Evolutionary conservation across 805 yeast genomes (phyloP).

Genomic region (Candida krabiensis): DNA sequence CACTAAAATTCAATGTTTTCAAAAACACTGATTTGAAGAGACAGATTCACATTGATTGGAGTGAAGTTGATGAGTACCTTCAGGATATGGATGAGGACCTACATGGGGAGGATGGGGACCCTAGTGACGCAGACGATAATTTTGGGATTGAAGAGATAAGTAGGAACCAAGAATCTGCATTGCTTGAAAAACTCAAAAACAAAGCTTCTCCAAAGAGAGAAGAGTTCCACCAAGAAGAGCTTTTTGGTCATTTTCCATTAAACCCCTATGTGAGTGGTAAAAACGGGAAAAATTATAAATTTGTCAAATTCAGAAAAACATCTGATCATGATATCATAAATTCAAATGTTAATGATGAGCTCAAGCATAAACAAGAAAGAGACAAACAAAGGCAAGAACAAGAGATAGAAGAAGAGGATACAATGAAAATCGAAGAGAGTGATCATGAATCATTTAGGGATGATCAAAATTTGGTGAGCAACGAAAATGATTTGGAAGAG

Average conservation of each 20-base stretch:
- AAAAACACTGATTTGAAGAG: conserved; percentile 71
- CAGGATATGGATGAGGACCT: conserved; percentile 25
- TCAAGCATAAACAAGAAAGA: conserved; percentile 18
- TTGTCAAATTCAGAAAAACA: conserved; percentile 33
- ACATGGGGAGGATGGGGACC: conserved; percentile 18
- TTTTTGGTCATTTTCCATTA: conserved; percentile 31
- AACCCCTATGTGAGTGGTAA: conserved; percentile 31
- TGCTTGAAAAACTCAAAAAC: conserved; percentile 13
- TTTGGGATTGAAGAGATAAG: conserved; percentile 17
- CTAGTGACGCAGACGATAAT: conserved; percentile 4
- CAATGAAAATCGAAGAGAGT: conserved; percentile 13
- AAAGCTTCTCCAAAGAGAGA: conserved; percentile 9
- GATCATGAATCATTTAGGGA: conserved; percentile 9
- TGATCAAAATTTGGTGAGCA: conserved; percentile 10
- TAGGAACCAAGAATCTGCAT: conserved; percentile 15
- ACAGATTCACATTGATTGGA: conserved; percentile 62
- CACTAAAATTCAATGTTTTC: conserved; percentile 67
- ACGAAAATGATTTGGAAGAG: conserved; percentile 15
- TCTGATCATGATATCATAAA: conserved; percentile 26
- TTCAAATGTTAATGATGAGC: conserved; percentile 26
- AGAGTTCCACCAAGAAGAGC: conserved; percentile 22
- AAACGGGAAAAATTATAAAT: conserved; percentile 31
- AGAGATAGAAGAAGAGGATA: conserved; percentile 17
- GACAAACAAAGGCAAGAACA: conserved; percentile 16
- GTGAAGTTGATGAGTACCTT: conserved; percentile 54